Base-by-base conservation (phyloP, 163 green algal species). In the Volvox carteri region DNA sequence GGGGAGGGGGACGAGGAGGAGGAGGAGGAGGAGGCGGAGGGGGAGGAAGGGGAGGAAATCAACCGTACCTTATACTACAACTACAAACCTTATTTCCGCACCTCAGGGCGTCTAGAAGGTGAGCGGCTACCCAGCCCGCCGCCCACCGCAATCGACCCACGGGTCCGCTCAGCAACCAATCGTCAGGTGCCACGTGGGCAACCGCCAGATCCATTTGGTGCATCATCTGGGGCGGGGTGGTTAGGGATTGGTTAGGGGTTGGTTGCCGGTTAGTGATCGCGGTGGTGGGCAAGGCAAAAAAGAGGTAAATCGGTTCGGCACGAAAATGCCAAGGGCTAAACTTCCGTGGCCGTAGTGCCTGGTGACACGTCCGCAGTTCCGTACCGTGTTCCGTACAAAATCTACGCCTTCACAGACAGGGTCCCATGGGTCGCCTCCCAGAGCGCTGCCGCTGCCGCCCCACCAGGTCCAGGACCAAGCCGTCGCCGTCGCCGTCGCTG, bases 391-490 rank as follows among this genome's bases (percentile, higher is more conserved):
- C 5, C 80, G 79, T 4, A 85, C 4, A 42, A 91, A 93, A 73
- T 93, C 90, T 0, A 50, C 60, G 1, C 90, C 90, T 54, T 93
- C 90, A 33, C 90, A 93, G 48, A 85, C 41, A 21, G 86, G 25
- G 67, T 85, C 50, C 65, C 75, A 86, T 33, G 67, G 46, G 44
- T 83, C 85, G 5, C 9, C 23, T 2, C 75, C 75, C 46, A 68
- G 35, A 42, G 67, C 56, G 39, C 75, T 77, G 54, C 62, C 75
- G 77, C 25, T 79, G 42, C 58, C 67, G 23, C 35, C 52, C 65
- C 41, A 76, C 52, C 46, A 74, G 33, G 39, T 33, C 44, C 79
- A 12, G 4, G 30, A 35, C 65, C 65, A 48, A 4, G 5, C 30
- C 60, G 56, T 46, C 54, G 4, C 39, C 58, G 25, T 37, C 56